Percentiles rank a stretch among this genome's conserved stretches.
These are phyloP conservation scores for Cornus controversa DNA, from an alignment of 148 eudicot genomes.

Conservation along the genomic window DNA sequence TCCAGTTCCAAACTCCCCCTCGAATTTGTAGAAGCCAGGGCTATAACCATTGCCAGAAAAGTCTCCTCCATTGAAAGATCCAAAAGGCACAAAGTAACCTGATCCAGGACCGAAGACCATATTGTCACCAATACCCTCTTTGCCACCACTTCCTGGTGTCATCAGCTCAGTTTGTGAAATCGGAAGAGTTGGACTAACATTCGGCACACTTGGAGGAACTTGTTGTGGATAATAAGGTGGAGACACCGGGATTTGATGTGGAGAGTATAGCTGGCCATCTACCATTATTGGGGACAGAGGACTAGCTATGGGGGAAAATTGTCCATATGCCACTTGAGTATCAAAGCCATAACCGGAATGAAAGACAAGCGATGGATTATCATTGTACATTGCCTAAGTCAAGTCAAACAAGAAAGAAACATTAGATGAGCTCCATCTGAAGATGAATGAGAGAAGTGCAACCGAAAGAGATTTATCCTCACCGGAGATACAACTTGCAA, in stretches of 20 bases:
- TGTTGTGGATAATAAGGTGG: constrained; percentile 75
- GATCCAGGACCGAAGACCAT: constrained; percentile 36
- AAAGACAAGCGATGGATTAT: constrained; percentile 67
- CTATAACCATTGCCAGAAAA: constrained; percentile 44
- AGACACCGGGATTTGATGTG: constrained; percentile 77
- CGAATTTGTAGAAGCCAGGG: constrained; percentile 57
- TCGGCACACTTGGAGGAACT: constrained; percentile 69
- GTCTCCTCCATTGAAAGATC: constrained; percentile 56
- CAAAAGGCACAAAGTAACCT: constrained; percentile 41
- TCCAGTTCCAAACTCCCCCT: constrained; percentile 60
- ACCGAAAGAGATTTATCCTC: constrained; percentile 27
- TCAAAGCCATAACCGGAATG: constrained; percentile 81
- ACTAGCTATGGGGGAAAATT: constrained; percentile 79
- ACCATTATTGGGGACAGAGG: constrained; percentile 82
- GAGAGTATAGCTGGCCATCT: constrained; percentile 81
- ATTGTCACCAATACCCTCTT: constrained; percentile 31
- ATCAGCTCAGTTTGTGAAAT: constrained; percentile 68
- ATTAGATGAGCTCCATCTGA: background rate
- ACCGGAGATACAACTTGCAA: constrained; percentile 93
- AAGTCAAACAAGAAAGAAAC: constrained; percentile 13
- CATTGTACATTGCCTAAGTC: constrained; percentile 67
- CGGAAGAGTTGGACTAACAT: constrained; percentile 59
- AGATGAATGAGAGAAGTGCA: background rate
- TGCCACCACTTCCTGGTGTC: constrained; percentile 55
- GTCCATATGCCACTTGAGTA: constrained; percentile 86